Evolutionary conservation across 345 rosid species (phyloP).

Genomic region (Euphorbia lathyris): DNA sequence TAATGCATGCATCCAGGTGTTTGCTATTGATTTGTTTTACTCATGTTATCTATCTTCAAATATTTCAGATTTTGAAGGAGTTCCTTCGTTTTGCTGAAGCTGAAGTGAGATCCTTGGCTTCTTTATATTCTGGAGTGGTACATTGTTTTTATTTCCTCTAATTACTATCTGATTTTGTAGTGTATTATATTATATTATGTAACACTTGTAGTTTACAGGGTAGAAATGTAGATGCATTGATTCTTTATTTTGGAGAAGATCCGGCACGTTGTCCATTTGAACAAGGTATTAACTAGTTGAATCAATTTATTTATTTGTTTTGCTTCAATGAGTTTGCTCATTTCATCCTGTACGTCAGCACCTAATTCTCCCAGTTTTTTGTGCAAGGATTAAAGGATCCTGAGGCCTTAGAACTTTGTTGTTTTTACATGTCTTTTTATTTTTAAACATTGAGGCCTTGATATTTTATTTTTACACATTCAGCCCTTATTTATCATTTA

Average conservation of each 20-base stretch:
- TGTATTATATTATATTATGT: no score
- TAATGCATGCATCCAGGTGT: not conserved
- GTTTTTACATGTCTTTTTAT: no score
- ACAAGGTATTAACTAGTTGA: conserved; percentile 51
- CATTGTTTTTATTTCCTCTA: conserved; percentile 10
- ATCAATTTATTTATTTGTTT: not conserved
- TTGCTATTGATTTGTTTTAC: not conserved
- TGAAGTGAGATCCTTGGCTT: conserved; percentile 76
- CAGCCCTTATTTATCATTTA: not conserved
- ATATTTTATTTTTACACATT: not conserved
- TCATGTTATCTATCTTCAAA: conserved; percentile 3
- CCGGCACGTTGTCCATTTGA: conserved; percentile 89
- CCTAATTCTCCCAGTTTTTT: not conserved
- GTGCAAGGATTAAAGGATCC: no score
- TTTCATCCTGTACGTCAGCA: not conserved
- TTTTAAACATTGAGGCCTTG: no score
- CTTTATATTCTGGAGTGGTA: conserved; percentile 85
- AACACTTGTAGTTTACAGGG: conserved; percentile 45
- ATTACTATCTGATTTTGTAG: conserved; percentile 8
- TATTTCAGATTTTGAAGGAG: conserved; percentile 59
- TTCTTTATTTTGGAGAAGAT: conserved; percentile 95
- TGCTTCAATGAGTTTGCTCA: not conserved
- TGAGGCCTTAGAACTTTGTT: no score
- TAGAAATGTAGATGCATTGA: conserved; percentile 77
- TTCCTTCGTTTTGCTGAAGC: conserved; percentile 79